A percentile compares a stretch with the other conserved stretches of the same genome.
phyloP scores from a whole-genome alignment of 495 filamentous ascomycete species.

The Penicillium soppii region DNA sequence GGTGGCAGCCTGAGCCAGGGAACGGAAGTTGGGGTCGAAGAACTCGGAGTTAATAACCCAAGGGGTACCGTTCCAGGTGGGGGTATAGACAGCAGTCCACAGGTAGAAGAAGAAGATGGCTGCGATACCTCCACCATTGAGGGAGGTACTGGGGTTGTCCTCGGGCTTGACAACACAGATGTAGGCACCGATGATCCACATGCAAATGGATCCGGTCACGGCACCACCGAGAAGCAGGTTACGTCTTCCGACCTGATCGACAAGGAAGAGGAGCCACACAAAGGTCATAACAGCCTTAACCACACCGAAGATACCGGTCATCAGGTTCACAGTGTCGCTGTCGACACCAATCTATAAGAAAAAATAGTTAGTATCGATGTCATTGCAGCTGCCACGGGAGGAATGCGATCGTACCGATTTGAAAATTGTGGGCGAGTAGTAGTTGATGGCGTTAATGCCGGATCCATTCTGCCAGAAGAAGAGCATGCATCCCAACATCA shows the following conservation, averaged over 20 bases:
- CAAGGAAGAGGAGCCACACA: slow-evolving; percentile 65
- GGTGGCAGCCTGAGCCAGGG: slow-evolving; percentile 66
- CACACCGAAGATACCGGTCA: slow-evolving; percentile 52
- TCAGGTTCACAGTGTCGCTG: slow-evolving; percentile 35
- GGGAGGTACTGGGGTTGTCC: slow-evolving; percentile 33
- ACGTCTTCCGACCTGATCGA: slow-evolving; percentile 67
- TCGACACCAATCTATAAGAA: slow-evolving; percentile 47
- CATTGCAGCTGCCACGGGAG: neutral
- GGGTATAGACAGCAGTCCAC: slow-evolving; percentile 73
- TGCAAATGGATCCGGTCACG: slow-evolving; percentile 64
- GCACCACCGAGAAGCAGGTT: slow-evolving; percentile 69
- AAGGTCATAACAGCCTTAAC: slow-evolving; percentile 57
- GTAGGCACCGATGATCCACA: slow-evolving; percentile 70
- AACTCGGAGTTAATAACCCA: slow-evolving; percentile 66
- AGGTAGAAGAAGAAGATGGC: slow-evolving; percentile 78
- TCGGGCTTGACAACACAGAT: slow-evolving; percentile 61
- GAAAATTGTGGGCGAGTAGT: slow-evolving; percentile 63
- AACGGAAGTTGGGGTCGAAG: slow-evolving; percentile 60
- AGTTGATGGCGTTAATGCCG: slow-evolving; percentile 70
- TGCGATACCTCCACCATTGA: slow-evolving; percentile 59
- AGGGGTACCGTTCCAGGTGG: slow-evolving; percentile 69
- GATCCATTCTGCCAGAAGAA: slow-evolving; percentile 68
- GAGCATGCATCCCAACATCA: slow-evolving; percentile 65
- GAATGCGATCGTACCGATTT: slow-evolving; percentile 20
- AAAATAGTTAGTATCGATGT: neutral